Percentiles rank a stretch among this genome's conserved stretches.
Evolutionary conservation across 2,329 filamentous ascomycete species (phyloP).

Genomic region (Aspergillus sp.): DNA sequence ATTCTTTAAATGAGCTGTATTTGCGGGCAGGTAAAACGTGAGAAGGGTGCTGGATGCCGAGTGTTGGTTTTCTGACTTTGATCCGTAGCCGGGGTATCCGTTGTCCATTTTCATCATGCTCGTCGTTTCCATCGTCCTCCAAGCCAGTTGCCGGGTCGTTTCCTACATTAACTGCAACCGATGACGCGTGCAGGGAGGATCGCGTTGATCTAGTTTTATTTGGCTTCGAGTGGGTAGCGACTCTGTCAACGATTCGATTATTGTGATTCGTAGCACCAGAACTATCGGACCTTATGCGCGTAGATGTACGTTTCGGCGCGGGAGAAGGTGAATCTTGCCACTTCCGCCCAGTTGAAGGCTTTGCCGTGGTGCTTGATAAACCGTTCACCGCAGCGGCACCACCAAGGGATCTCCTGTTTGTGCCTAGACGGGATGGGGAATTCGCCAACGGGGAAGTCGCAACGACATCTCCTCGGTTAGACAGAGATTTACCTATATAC

Average conservation of each 20-base stretch:
- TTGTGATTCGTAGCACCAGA: constrained; percentile 20
- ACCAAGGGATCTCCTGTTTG: constrained; percentile 30
- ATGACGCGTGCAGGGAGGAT: constrained; percentile 25
- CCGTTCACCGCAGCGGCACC: constrained; percentile 33
- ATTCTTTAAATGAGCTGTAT: constrained; percentile 59
- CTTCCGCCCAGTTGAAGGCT: constrained; percentile 21
- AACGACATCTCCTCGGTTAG: constrained; percentile 23
- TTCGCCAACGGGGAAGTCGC: constrained; percentile 34
- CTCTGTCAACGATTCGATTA: constrained; percentile 18
- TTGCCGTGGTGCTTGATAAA: constrained; percentile 27
- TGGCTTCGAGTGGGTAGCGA: constrained; percentile 21
- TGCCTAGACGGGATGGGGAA: constrained; percentile 27
- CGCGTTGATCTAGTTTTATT: constrained; percentile 23
- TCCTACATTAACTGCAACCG: constrained; percentile 3
- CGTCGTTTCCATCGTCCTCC: constrained; percentile 11
- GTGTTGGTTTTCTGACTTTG: constrained; percentile 52
- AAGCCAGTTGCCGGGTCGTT: constrained; percentile 12
- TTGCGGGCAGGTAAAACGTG: constrained; percentile 49
- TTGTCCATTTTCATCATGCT: constrained; percentile 24
- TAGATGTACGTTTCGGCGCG: constrained; percentile 24
- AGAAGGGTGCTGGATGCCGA: constrained; percentile 52
- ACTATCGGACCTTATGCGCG: constrained; percentile 32
- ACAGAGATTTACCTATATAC: constrained; percentile 30
- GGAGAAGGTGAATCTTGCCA: constrained; percentile 28
- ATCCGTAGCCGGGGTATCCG: constrained; percentile 43